Evolutionary conservation across 1,284 basidiomycete genomes (phyloP), one percentile per base, ranked within the genome.

Genomic region (Irpex sp.): DNA sequence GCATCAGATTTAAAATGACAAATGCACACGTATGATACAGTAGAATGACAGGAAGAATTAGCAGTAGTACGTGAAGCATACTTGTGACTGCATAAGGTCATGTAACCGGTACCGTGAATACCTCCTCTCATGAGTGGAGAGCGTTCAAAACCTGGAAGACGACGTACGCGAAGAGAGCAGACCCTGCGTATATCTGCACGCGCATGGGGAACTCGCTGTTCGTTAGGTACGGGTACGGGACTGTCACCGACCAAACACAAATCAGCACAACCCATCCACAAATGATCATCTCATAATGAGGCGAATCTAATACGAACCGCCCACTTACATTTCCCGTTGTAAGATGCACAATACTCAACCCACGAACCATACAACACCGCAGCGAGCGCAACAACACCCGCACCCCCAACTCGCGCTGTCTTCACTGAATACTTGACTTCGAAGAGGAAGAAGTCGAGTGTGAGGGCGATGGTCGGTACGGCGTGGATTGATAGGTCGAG

Each of bases 191-290:
- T 33, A 93, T 90, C 17, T 70, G 74, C n/a, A 86, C 65, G 15
- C 92, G 82, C 36, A 80, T 74, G 6, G 74, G 68, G 13, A 85
- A 76, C 0, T 83, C 75, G 69, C 81, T 87, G 33, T 87, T 69
- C 0, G 85, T 90, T 63, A 94, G 78, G 78, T 94, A 94, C 0
- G 92, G 92, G 74, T 94, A 94, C 17, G 92, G 90, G 75, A 93
- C 89, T 91, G 64, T 49, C 26, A 26, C 26, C 26, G 26, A 26
- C 26, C 26, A 31, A 43, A 63, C 35, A 39, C 43, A 13, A 55
- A 39, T 62, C 47, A 37, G 47, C 4, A 36, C 37, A 26, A 26
- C 26, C 26, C 26, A 26, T 26, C 26, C 26, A 26, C 26, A 26
- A 26, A 4, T 4, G 26, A 26, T 26, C 26, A 26, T 26, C 26